Conservation (phyloP, 2,329 filamentous ascomycete species). For the Penicillium sp. region DNA sequence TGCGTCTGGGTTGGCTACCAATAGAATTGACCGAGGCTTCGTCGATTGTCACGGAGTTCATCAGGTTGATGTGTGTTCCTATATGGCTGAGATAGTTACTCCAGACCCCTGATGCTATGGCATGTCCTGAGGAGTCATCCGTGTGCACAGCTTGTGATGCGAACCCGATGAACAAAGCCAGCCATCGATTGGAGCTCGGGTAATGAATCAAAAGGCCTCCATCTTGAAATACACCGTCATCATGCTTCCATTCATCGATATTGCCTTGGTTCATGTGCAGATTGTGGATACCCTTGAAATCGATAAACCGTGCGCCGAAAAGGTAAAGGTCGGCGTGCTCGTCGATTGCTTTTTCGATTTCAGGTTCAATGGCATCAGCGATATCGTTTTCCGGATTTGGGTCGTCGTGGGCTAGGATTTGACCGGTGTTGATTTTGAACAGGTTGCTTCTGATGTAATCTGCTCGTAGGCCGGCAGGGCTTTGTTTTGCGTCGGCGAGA, state of each 20-base stretch:
- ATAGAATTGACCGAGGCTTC: too few species aligned
- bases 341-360: neutral
- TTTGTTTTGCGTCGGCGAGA: neutral
- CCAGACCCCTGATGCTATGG: neutral
- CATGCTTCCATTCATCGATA: neutral
- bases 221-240: neutral
- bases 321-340: neutral
- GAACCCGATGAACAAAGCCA: neutral
- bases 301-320: neutral
- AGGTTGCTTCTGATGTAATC: neutral
- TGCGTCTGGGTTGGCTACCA: too few species aligned
- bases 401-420: neutral
- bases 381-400: neutral
- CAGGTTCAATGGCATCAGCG: neutral
- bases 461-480: neutral
- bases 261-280: neutral
- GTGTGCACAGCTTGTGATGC: neutral
- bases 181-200: neutral
- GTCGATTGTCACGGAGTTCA: too few species aligned
- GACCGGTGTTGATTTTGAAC: neutral
- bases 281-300: neutral
- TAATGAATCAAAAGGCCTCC: neutral
- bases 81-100: neutral
- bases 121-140: neutral
- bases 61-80: too few species aligned